Evolutionary conservation across 345 rosid genomes (phyloP).

Genomic region (Turnera subulata): DNA sequence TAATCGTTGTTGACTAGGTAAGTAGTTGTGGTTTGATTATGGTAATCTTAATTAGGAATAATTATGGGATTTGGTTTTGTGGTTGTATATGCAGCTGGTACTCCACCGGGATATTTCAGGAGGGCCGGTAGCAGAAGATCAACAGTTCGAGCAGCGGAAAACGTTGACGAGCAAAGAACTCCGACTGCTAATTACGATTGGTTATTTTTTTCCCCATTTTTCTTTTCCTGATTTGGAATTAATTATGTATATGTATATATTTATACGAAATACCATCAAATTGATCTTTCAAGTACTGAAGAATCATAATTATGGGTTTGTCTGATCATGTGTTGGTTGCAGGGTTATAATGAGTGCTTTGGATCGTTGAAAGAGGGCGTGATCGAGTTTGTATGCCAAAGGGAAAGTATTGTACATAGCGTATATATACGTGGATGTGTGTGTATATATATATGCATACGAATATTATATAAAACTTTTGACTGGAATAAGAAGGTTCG

Average conservation of each 20-base stretch:
- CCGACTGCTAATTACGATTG: constrained; percentile 60
- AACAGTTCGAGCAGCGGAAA: constrained; percentile 24
- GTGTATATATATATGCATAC: background rate
- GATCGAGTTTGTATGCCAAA: constrained; percentile 10
- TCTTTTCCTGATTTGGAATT: background rate
- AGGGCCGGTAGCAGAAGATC: constrained; percentile 34
- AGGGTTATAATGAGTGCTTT: constrained; percentile 67
- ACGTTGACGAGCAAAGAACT: constrained; percentile 39
- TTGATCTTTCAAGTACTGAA: too few relatives aligned
- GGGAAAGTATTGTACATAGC: constrained; percentile 3
- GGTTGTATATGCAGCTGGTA: constrained; percentile 53
- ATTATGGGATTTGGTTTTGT: background rate
- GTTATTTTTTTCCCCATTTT: constrained; percentile 23
- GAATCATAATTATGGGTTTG: too few relatives aligned
- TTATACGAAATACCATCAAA: too few relatives aligned
- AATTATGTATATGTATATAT: too few relatives aligned
- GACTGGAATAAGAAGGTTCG: background rate
- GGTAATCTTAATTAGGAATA: background rate
- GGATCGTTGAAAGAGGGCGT: constrained; percentile 57
- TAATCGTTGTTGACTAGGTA: too few relatives aligned
- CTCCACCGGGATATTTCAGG: constrained; percentile 49
- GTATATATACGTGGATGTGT: background rate
- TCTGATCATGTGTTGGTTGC: too few relatives aligned
- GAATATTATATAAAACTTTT: background rate
- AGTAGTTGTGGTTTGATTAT: too few relatives aligned